A percentile compares a stretch with the other conserved stretches of the same genome.
These are phyloP conservation scores for Acacia pycnantha DNA, from an alignment of 331 rosid genomes.

Conservation along the genomic window DNA sequence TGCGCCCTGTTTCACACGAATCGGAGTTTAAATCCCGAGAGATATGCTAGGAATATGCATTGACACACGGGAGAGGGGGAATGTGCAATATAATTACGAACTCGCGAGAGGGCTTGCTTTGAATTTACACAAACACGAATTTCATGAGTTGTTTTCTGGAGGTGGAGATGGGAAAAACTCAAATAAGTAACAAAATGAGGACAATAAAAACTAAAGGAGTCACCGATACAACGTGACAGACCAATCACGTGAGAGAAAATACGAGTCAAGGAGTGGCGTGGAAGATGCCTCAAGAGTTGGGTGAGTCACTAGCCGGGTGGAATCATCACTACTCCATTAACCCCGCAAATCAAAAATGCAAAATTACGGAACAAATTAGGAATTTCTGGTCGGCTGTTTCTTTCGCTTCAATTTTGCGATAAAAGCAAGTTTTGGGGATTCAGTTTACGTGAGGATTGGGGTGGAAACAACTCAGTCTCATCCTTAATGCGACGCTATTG, in stretches of 20 bases:
- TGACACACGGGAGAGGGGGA: slow-evolving; percentile 21
- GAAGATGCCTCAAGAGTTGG: slow-evolving; percentile 26
- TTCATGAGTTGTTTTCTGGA: neutral
- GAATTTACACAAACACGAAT: slow-evolving; percentile 33
- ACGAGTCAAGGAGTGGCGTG: slow-evolving; percentile 23
- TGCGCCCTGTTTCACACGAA: slow-evolving; percentile 18
- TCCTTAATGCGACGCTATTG: no score
- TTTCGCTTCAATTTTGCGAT: slow-evolving; percentile 34
- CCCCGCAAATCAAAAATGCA: neutral
- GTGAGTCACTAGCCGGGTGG: slow-evolving; percentile 33
- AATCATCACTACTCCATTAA: neutral
- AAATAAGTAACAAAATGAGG: neutral
- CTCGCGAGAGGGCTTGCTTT: slow-evolving; percentile 36
- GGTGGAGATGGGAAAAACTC: neutral
- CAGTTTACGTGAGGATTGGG: neutral
- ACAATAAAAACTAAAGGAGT: neutral
- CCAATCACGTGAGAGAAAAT: slow-evolving; percentile 30
- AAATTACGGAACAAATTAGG: neutral
- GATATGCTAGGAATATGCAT: slow-evolving; percentile 53
- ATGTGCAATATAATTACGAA: neutral
- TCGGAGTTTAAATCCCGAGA: slow-evolving; percentile 20
- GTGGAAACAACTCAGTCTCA: no score
- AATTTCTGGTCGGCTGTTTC: slow-evolving; percentile 42
- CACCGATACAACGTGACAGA: slow-evolving; percentile 32
- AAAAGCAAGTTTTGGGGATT: slow-evolving; percentile 14